A percentile compares a stretch with the other conserved stretches of the same genome.
phyloP scores from a whole-genome alignment of 495 filamentous ascomycete species.

The Cercophora samala region DNA sequence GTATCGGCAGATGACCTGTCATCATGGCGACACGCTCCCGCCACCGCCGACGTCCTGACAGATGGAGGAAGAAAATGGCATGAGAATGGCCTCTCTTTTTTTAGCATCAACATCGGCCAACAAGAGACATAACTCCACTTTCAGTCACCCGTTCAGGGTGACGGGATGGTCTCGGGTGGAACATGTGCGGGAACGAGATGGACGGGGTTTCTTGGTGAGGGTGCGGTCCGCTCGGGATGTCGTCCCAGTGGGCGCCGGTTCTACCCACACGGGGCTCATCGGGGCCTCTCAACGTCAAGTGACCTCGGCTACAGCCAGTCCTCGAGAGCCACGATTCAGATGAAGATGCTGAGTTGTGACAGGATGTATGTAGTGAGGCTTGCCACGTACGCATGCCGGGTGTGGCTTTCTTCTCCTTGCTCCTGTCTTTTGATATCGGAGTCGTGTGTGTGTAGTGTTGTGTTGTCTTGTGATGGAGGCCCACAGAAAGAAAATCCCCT shows the following conservation, averaged over 20 bases:
- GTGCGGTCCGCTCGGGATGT: conserved; percentile 11
- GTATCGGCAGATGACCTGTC: conserved; percentile 4
- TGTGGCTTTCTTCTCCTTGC: not conserved
- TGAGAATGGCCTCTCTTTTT: not conserved
- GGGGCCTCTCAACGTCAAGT: not conserved
- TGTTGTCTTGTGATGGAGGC: not conserved
- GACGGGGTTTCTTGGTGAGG: conserved; percentile 5
- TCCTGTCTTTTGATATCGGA: not conserved
- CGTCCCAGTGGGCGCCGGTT: not conserved
- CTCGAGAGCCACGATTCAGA: conserved; percentile 6
- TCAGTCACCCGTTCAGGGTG: not conserved
- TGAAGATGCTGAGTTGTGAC: conserved; percentile 1
- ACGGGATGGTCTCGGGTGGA: not conserved
- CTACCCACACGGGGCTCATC: not conserved
- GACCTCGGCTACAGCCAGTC: conserved; percentile 7
- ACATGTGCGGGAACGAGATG: conserved; percentile 1
- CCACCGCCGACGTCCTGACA: not conserved
- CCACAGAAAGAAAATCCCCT: conserved; percentile 4
- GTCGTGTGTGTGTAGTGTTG: not conserved
- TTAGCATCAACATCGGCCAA: not conserved
- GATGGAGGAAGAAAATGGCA: not conserved
- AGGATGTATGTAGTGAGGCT: not conserved
- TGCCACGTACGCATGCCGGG: not conserved
- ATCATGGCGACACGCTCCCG: not conserved
- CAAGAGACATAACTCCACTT: not conserved